phyloP scores from a whole-genome alignment of 495 filamentous ascomycete genomes.

The Trichodelitschia bisporula region DNA sequence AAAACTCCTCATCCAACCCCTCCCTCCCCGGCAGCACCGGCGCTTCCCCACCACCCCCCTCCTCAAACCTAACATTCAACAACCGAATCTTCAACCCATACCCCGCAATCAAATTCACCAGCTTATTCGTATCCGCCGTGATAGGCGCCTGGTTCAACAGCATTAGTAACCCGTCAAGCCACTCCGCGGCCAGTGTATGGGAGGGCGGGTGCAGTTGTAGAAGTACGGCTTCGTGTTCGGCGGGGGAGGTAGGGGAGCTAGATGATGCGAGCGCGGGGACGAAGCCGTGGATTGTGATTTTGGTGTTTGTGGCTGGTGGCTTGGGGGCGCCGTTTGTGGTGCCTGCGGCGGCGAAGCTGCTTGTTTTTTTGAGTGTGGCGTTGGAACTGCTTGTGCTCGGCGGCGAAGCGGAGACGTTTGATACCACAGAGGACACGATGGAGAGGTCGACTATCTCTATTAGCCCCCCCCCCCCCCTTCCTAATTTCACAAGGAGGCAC shows the following conservation, averaged over 20 bases:
- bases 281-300: constrained; percentile 77
- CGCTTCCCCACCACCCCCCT: constrained; percentile 10
- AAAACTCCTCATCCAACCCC: constrained; percentile 43
- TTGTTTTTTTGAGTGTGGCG: constrained; percentile 10
- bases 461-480: constrained; percentile 2
- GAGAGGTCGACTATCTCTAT: constrained; percentile 46
- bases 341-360: constrained; percentile 18
- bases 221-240: constrained; percentile 39
- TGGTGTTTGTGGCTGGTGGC: constrained; percentile 30
- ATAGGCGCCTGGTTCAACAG: constrained; percentile 85
- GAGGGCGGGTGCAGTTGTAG: constrained; percentile 62
- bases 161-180: constrained; percentile 91
- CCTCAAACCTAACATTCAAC: constrained; percentile 77
- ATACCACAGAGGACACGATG: constrained; percentile 78
- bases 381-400: constrained; percentile 24
- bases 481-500: constrained; percentile 4
- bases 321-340: no score
- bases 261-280: no score
- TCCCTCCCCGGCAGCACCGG: constrained; percentile 29
- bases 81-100: constrained; percentile 86
- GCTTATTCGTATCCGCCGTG: constrained; percentile 79
- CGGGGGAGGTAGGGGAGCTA: no score
- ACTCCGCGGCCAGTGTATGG: constrained; percentile 74
- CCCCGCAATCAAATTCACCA: constrained; percentile 61
- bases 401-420: constrained; percentile 54